These are phyloP conservation scores for Raffaelea deltoideospora DNA, from an alignment of 2,329 filamentous ascomycete genomes.

Conservation along the genomic window DNA sequence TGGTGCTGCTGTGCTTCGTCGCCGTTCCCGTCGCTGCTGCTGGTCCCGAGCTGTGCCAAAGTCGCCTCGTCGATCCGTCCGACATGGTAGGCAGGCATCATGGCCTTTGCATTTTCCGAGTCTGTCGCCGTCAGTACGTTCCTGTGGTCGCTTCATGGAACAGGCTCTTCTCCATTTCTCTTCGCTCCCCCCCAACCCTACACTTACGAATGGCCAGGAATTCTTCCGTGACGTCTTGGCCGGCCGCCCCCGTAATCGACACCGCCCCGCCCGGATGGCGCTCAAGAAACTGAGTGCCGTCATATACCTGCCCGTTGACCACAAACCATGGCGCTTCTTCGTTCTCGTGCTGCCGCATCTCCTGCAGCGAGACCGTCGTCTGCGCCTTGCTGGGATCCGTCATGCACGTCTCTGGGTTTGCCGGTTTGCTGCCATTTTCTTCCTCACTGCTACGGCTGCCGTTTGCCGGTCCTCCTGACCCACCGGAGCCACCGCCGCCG, in stretches of 20 bases:
- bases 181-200: too few species aligned
- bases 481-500: too few species aligned
- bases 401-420: slow-evolving; percentile 63
- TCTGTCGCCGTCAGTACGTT: slow-evolving; percentile 34
- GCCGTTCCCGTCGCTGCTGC: slow-evolving; percentile 17
- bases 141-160: too few species aligned
- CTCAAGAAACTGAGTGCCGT: slow-evolving; percentile 66
- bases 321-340: slow-evolving; percentile 71
- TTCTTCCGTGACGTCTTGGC: slow-evolving; percentile 69
- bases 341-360: slow-evolving; percentile 52
- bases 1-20: too few species aligned
- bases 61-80: slow-evolving; percentile 55
- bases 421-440: slow-evolving; percentile 28
- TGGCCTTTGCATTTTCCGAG: slow-evolving; percentile 78
- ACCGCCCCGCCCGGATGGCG: slow-evolving; percentile 75
- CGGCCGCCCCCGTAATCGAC: slow-evolving; percentile 73
- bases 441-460: too few species aligned
- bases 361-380: slow-evolving; percentile 50
- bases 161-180: too few species aligned
- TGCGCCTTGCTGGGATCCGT: slow-evolving; percentile 42
- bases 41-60: slow-evolving; percentile 33
- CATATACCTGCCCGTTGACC: slow-evolving; percentile 75
- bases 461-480: too few species aligned
- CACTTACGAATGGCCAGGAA: slow-evolving; percentile 80
- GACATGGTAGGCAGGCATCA: slow-evolving; percentile 79